These are phyloP conservation scores for Penicillium sp. DNA, from an alignment of 2,329 filamentous ascomycete genomes.

Conservation along the genomic window DNA sequence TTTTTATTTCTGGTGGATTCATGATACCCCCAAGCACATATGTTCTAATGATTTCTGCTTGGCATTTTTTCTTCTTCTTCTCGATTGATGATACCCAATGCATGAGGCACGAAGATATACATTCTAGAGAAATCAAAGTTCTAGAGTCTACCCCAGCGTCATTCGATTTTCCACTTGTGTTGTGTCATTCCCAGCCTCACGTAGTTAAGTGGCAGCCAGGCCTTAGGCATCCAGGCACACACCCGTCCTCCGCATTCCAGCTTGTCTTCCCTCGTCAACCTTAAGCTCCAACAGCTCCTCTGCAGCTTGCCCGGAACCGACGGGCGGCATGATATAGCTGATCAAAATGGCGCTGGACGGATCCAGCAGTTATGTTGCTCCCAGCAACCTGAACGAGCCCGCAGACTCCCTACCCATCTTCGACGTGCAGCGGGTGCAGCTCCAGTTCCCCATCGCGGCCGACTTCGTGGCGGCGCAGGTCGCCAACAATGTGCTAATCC, in stretches of 20 bases:
- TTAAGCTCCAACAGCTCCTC: conserved; percentile 16
- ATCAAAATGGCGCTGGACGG: conserved; percentile 67
- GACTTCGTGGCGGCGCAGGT: conserved; percentile 97
- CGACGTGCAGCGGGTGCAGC: conserved; percentile 85
- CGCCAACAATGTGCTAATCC: conserved; percentile 91
- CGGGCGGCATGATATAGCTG: conserved; percentile 32
- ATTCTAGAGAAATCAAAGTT: background rate
- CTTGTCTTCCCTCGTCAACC: conserved; percentile 15
- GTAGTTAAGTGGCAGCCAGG: background rate
- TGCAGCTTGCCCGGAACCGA: conserved; percentile 18
- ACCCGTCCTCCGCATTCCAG: conserved; percentile 16
- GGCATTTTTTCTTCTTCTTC: conserved; percentile 4
- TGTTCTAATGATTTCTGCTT: background rate
- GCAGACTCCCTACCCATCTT: conserved; percentile 81
- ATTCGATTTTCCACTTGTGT: background rate
- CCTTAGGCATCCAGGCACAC: conserved; percentile 11
- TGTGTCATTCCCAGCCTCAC: background rate
- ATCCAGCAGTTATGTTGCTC: conserved; percentile 70
- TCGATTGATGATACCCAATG: conserved; percentile 18
- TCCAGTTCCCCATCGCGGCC: conserved; percentile 90
- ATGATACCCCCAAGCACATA: conserved; percentile 14
- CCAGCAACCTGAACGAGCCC: conserved; percentile 61
- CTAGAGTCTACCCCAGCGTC: background rate
- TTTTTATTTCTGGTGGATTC: conserved; percentile 1
- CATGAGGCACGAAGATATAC: conserved; percentile 3